A percentile compares a stretch with the other conserved stretches of the same genome.
Conservation (phyloP, 495 filamentous ascomycete genomes). For the Poronia punctata region DNA sequence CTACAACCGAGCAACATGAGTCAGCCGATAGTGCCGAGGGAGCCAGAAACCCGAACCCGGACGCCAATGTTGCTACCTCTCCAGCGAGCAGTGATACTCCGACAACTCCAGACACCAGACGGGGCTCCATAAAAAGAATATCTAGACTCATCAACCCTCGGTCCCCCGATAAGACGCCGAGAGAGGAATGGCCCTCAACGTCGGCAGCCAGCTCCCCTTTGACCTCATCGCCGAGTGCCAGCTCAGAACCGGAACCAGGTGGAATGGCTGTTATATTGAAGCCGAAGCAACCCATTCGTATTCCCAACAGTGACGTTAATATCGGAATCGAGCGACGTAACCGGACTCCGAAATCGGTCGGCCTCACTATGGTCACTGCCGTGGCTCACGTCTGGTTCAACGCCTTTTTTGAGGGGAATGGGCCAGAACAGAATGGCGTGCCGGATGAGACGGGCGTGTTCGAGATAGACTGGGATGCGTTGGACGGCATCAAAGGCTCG, state of each 20-base stretch:
- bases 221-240: slow-evolving; percentile 10
- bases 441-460: slow-evolving; percentile 48
- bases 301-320: slow-evolving; percentile 80
- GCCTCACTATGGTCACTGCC: slow-evolving; percentile 82
- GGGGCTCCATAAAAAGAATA: slow-evolving; percentile 1
- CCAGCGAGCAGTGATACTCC: slow-evolving; percentile 1
- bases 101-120: slow-evolving; percentile 14
- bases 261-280: slow-evolving; percentile 70
- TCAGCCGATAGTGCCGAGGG: slow-evolving; percentile 19
- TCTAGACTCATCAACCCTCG: slow-evolving; percentile 12
- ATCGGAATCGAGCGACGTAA: slow-evolving; percentile 71
- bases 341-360: slow-evolving; percentile 67
- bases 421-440: slow-evolving; percentile 50
- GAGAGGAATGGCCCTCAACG: not conserved
- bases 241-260: slow-evolving; percentile 36
- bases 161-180: slow-evolving; percentile 2
- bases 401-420: slow-evolving; percentile 79
- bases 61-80: slow-evolving; percentile 1
- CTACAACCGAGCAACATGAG: slow-evolving; percentile 12
- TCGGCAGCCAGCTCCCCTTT: slow-evolving; percentile 4
- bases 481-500: slow-evolving; percentile 69
- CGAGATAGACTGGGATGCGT: slow-evolving; percentile 53
- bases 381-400: slow-evolving; percentile 98
- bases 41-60: slow-evolving; percentile 13
- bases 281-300: slow-evolving; percentile 50